A percentile compares a stretch with the other conserved stretches of the same genome.
These are phyloP conservation scores for Prunus yedoensis DNA, from an alignment of 331 rosid genomes.

Conservation along the genomic window DNA sequence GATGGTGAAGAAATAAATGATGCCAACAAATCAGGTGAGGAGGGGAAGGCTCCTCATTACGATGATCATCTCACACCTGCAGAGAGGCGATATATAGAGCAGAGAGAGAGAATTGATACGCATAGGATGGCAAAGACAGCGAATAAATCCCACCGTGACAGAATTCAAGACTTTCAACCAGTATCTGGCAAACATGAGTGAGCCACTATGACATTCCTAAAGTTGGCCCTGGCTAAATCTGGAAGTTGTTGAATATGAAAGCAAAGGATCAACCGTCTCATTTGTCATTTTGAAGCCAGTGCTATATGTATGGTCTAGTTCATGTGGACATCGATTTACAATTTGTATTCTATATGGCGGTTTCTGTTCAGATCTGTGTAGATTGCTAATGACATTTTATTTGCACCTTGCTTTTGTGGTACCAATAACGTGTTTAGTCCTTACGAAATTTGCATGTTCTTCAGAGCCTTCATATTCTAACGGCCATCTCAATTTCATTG, in stretches of 20 bases:
- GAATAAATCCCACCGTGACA: slow-evolving; percentile 90
- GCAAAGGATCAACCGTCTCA: slow-evolving; percentile 12
- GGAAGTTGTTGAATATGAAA: not conserved
- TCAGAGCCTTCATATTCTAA: not conserved
- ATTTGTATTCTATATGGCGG: not conserved
- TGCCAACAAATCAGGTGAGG: slow-evolving; percentile 34
- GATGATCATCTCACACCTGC: slow-evolving; percentile 87
- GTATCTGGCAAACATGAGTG: slow-evolving; percentile 96
- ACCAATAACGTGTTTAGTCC: not conserved
- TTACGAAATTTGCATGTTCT: not conserved
- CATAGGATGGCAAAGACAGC: slow-evolving; percentile 77
- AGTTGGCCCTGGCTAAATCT: slow-evolving; percentile 84
- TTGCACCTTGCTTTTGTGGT: not conserved
- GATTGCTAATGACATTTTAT: slow-evolving; percentile 1
- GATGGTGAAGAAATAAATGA: slow-evolving; percentile 55
- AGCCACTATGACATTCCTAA: slow-evolving; percentile 98
- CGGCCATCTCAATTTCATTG: not conserved
- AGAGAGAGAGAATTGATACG: slow-evolving; percentile 81
- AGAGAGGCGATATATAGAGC: slow-evolving; percentile 86
- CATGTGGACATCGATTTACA: not conserved
- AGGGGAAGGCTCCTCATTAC: slow-evolving; percentile 55
- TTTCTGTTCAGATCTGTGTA: not conserved
- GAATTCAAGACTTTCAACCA: slow-evolving; percentile 96
- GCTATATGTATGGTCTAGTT: not conserved
- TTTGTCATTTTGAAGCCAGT: slow-evolving; percentile 12